Base-by-base conservation (phyloP, 169 alveolate species). In the Cryptosporidium ubiquitum region DNA sequence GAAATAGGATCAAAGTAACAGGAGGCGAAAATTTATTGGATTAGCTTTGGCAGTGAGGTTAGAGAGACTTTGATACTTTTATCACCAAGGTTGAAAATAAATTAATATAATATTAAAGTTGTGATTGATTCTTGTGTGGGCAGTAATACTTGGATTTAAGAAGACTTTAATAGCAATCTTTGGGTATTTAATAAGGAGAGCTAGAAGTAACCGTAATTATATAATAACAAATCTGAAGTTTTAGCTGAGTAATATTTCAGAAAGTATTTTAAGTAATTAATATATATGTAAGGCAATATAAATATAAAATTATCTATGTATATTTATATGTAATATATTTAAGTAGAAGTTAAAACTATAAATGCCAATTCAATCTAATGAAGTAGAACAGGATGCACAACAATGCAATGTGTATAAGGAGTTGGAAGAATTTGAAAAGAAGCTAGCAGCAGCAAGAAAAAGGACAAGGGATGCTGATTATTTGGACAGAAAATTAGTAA, bases 401-500 rank as follows among this genome's bases (percentile, higher is more conserved):
- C 33, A 39, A 47, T 55, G 35, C 18, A 39, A 57, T 16, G 29
- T 74, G 5, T 74, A 35, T 39, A 58, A 74, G 33, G 71, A 52
- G 9, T 58, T 74, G 61, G 70, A 33, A 60, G 71, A 74, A 10
- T 74, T 74, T 74, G 86, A 74, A 16, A 57, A 58, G 29, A 39
- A 39, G 18, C 23, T 74, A 14, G 73, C 86, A 35, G 26, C 47
- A 20, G 40, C 60, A 26, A 74, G 86, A 74, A 74, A 74, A 23
- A 74, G 86, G 57, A 74, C 71, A 5, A 74, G 86, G 55, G 71
- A 60, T 37, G 86, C 86, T 37, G 86, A 74, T 16, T 74, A 39
- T 52, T 60, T 74, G 44, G 86, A 74, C 31, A 74, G 86, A 74
- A 74, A 74, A 42, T 39, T 74, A 14, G 86, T 74, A 1, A 74